A percentile compares a stretch with the other conserved stretches of the same genome.
These are phyloP conservation scores for Ogataea ganodermae DNA, from an alignment of 805 yeast genomes.

Conservation along the genomic window DNA sequence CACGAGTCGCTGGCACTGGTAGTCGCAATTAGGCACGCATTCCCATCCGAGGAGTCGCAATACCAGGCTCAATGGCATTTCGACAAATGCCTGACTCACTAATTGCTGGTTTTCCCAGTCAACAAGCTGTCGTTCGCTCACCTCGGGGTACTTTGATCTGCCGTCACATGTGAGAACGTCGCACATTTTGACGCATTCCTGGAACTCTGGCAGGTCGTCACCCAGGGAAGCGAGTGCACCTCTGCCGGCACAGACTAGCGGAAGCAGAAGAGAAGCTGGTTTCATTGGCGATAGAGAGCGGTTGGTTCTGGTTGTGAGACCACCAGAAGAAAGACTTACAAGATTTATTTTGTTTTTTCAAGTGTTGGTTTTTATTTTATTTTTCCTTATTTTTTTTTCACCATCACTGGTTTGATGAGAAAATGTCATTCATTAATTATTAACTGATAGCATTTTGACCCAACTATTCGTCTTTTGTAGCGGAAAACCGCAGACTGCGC, in stretches of 20 bases:
- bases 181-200: constrained; percentile 57
- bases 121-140: constrained; percentile 28
- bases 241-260: background rate
- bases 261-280: background rate
- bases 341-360: background rate
- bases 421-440: background rate
- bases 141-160: constrained; percentile 24
- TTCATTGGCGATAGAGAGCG: background rate
- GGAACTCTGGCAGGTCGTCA: constrained; percentile 58
- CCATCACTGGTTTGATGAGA: too few species aligned
- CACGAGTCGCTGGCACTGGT: constrained; percentile 81
- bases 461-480: constrained; percentile 4
- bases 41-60: constrained; percentile 64
- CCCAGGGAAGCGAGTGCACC: constrained; percentile 50
- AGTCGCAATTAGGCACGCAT: constrained; percentile 83
- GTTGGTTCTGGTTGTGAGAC: too few species aligned
- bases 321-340: too few species aligned
- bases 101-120: constrained; percentile 33
- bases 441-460: background rate
- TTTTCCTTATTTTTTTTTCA: background rate
- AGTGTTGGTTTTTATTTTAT: background rate
- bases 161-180: constrained; percentile 35
- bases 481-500: constrained; percentile 28
- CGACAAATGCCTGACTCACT: constrained; percentile 40
- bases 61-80: constrained; percentile 42